Percentiles rank a stretch among this genome's conserved stretches.
Evolutionary conservation across 768 basidiomycete species (phyloP).

Genomic region (Xerocomellus intermedius): DNA sequence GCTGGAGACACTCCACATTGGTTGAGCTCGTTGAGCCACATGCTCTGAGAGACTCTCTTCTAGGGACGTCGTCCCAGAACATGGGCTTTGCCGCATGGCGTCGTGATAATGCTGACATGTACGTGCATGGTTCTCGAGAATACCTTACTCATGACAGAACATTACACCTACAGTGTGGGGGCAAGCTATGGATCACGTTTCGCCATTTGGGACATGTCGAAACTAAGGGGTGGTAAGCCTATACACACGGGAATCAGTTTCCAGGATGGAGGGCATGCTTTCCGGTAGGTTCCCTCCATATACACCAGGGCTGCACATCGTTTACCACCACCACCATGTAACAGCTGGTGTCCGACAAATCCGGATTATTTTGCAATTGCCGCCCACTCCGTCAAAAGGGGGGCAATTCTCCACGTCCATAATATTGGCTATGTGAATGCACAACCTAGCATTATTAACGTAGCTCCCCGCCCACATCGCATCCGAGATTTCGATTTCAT

Average conservation of each 20-base stretch:
- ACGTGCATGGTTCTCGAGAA: slow-evolving; percentile 27
- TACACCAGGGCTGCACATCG: neutral
- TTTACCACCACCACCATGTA: slow-evolving; percentile 4
- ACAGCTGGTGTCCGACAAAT: slow-evolving; percentile 75
- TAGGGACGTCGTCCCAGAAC: slow-evolving; percentile 46
- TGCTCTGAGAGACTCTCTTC: slow-evolving; percentile 51
- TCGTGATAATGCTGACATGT: slow-evolving; percentile 70
- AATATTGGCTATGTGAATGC: slow-evolving; percentile 63
- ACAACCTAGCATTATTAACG: slow-evolving; percentile 55
- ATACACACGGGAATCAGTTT: slow-evolving; percentile 59
- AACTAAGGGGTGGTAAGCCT: slow-evolving; percentile 73
- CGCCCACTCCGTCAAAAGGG: slow-evolving; percentile 53
- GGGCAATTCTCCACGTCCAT: slow-evolving; percentile 69
- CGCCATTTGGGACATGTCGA: slow-evolving; percentile 73
- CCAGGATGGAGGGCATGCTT: slow-evolving; percentile 62
- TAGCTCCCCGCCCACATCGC: slow-evolving; percentile 62
- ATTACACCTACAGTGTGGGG: slow-evolving; percentile 53
- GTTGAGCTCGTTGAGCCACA: slow-evolving; percentile 73
- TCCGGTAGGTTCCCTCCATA: slow-evolving; percentile 47
- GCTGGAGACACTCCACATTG: slow-evolving; percentile 61
- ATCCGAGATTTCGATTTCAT: slow-evolving; percentile 80
- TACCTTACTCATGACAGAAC: neutral
- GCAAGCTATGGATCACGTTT: slow-evolving; percentile 72
- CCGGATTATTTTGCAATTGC: slow-evolving; percentile 79
- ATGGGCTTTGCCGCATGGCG: slow-evolving; percentile 70